These are phyloP conservation scores for Magnusiomyces ingens DNA, from an alignment of 1,139 yeast genomes.

Conservation along the genomic window DNA sequence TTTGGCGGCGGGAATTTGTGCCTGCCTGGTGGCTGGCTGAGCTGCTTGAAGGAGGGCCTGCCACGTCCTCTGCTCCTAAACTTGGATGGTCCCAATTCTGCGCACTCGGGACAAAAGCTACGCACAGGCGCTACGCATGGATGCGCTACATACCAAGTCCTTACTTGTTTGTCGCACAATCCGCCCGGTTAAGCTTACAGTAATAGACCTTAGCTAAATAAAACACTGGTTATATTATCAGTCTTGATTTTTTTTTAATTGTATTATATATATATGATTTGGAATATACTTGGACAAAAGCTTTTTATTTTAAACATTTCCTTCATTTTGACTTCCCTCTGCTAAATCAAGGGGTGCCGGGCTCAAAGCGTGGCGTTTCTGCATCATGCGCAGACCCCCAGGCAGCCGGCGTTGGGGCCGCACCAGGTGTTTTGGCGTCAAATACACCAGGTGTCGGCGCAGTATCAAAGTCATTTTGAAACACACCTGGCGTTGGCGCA, in stretches of 20 bases:
- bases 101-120: not conserved
- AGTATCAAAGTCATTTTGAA: constrained; percentile 35
- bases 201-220: not conserved
- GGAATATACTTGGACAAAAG: not conserved
- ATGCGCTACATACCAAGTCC: not conserved
- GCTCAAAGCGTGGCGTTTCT: constrained; percentile 34
- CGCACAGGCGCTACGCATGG: not conserved
- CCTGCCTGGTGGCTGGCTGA: not conserved
- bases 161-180: too few species aligned
- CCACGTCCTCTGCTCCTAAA: not conserved
- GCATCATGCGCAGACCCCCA: constrained; percentile 32
- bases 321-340: not conserved
- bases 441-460: constrained; percentile 41
- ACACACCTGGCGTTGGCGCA: constrained; percentile 39
- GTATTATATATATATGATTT: not conserved
- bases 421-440: constrained; percentile 40
- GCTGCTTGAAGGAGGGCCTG: not conserved
- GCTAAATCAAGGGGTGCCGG: constrained; percentile 28
- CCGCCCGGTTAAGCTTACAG: not conserved
- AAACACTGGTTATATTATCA: not conserved
- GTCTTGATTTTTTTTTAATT: not conserved
- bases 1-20: not conserved
- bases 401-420: constrained; percentile 36
- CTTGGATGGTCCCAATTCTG: not conserved
- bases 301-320: not conserved